These are phyloP conservation scores for Babesia ovis DNA, from an alignment of 169 alveolate genomes.

Conservation along the genomic window DNA sequence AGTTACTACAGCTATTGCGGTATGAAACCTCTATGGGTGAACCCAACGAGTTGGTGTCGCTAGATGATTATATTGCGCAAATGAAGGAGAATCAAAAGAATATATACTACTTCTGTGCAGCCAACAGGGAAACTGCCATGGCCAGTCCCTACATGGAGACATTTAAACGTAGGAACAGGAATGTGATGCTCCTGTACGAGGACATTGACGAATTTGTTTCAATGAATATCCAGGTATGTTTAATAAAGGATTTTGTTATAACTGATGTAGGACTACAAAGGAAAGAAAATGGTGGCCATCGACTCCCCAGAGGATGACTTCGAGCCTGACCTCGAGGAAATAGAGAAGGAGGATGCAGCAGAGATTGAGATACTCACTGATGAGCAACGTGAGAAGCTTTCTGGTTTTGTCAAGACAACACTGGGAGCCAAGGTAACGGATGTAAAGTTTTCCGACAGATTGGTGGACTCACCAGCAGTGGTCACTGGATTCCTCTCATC, in stretches of 20 bases:
- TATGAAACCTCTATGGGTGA: constrained; percentile 67
- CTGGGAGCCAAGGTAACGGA: constrained; percentile 76
- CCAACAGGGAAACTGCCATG: constrained; percentile 80
- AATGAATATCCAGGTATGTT: constrained; percentile 74
- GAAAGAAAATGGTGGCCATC: constrained; percentile 68
- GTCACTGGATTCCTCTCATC: constrained; percentile 86
- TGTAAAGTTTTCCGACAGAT: constrained; percentile 87
- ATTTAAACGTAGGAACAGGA: constrained; percentile 71
- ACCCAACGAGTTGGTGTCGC: constrained; percentile 64
- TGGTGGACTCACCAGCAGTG: constrained; percentile 86
- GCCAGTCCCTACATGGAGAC: constrained; percentile 90
- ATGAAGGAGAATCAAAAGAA: constrained; percentile 83
- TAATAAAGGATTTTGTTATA: not conserved
- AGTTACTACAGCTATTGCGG: constrained; percentile 58
- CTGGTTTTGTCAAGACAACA: constrained; percentile 65
- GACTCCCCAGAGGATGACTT: constrained; percentile 74
- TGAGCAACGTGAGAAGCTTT: constrained; percentile 53
- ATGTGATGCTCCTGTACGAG: constrained; percentile 84
- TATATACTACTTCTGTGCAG: constrained; percentile 83
- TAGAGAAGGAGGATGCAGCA: constrained; percentile 26
- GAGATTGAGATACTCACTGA: constrained; percentile 47
- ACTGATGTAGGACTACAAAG: constrained; percentile 63
- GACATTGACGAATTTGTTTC: constrained; percentile 88
- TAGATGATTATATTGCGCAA: constrained; percentile 73
- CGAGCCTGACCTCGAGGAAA: constrained; percentile 56